Evolutionary conservation across 2,329 filamentous ascomycete species (phyloP).

Genomic region (Stachybotrys chartarum): DNA sequence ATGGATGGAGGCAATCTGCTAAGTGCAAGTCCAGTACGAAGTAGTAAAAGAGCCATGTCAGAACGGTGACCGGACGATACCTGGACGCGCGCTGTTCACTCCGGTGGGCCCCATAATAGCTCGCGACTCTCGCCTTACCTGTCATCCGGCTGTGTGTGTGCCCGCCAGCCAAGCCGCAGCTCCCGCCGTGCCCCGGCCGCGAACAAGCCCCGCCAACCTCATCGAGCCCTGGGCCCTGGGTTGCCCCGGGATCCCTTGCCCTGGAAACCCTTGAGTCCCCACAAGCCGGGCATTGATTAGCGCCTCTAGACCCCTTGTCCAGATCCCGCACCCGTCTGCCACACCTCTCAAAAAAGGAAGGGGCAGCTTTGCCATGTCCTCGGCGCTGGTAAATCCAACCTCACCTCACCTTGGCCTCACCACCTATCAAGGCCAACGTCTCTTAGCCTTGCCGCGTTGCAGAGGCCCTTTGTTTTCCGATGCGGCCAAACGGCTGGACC

Average conservation of each 20-base stretch:
- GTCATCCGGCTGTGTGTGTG: too few species aligned
- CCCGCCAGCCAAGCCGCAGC: too few species aligned
- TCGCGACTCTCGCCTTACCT: too few species aligned
- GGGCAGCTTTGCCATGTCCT: neutral
- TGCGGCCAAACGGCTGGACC: too few species aligned
- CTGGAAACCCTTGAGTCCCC: neutral
- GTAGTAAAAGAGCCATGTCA: too few species aligned
- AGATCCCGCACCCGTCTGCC: slow-evolving; percentile 1
- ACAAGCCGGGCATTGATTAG: neutral
- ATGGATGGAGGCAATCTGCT: too few species aligned
- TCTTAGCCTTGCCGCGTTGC: neutral
- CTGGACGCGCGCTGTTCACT: too few species aligned
- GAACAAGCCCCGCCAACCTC: neutral
- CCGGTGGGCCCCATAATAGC: too few species aligned
- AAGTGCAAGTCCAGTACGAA: too few species aligned
- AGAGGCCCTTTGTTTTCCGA: too few species aligned
- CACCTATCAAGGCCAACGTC: neutral
- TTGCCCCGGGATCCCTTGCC: neutral
- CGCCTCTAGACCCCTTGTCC: neutral
- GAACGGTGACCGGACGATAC: too few species aligned
- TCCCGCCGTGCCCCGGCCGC: too few species aligned
- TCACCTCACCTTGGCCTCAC: neutral
- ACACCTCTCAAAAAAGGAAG: neutral
- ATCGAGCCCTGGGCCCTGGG: neutral
- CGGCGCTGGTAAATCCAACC: neutral